Evolutionary conservation across 2,329 filamentous ascomycete genomes (phyloP).

Genomic region (Pyricularia sp.): DNA sequence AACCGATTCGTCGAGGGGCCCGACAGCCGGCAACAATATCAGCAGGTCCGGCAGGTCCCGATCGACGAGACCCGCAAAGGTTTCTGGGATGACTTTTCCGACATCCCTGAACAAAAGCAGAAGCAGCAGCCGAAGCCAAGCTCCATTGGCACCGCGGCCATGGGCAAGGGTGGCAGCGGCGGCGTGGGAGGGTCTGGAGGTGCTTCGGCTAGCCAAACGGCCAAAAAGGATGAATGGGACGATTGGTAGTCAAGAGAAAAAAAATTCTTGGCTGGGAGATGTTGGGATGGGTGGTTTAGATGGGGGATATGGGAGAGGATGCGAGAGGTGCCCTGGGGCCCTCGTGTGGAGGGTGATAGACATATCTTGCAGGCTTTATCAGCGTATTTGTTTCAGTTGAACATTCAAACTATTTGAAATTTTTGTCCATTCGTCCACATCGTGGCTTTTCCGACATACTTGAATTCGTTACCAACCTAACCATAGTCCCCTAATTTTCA

Average conservation of each 20-base stretch:
- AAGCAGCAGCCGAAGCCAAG: slow-evolving; percentile 30
- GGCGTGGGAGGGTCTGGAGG: slow-evolving; percentile 11
- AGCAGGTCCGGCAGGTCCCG: slow-evolving; percentile 25
- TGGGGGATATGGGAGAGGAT: not conserved
- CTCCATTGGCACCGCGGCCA: slow-evolving; percentile 45
- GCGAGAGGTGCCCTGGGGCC: not conserved
- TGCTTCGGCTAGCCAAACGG: slow-evolving; percentile 20
- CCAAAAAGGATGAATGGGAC: slow-evolving; percentile 48
- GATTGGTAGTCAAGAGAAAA: slow-evolving; percentile 34
- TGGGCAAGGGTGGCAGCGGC: slow-evolving; percentile 38
- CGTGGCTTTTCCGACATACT: not conserved
- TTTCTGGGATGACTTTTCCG: slow-evolving; percentile 88
- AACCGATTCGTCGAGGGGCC: slow-evolving; percentile 67
- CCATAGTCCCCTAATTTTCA: too few relatives aligned
- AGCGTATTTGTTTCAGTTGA: not conserved
- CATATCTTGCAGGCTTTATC: not conserved
- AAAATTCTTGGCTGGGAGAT: not conserved
- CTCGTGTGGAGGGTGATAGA: not conserved
- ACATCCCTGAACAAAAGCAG: slow-evolving; percentile 42
- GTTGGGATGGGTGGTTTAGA: not conserved
- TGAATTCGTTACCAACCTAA: not conserved
- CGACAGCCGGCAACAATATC: slow-evolving; percentile 13
- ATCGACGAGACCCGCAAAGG: slow-evolving; percentile 58
- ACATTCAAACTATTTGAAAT: not conserved
- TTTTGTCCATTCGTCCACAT: not conserved